Conservation (phyloP, 371 early-diverging fungal species). For the Gilbertella persicaria region DNA sequence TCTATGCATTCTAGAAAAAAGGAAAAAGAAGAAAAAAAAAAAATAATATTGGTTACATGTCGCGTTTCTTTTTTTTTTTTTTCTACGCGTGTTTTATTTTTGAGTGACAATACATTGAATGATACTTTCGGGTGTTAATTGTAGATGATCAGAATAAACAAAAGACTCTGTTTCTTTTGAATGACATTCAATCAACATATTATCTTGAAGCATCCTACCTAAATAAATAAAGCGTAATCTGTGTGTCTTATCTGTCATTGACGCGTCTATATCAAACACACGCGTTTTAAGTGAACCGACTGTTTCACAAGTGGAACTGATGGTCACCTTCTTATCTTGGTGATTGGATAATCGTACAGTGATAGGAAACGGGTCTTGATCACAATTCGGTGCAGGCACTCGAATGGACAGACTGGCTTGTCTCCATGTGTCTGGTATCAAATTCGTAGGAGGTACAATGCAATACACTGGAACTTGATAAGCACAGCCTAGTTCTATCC, state of each 20-base stretch:
- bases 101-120: too few species aligned
- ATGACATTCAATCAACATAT: constrained; percentile 20
- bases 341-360: constrained; percentile 39
- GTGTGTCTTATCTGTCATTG: constrained; percentile 24
- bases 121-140: too few species aligned
- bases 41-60: too few species aligned
- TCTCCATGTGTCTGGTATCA: constrained; percentile 24
- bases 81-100: too few species aligned
- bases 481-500: constrained; percentile 61
- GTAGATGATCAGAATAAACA: too few species aligned
- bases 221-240: constrained; percentile 38
- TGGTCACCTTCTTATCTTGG: constrained; percentile 29
- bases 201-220: constrained; percentile 35
- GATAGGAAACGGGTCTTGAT: constrained; percentile 17
- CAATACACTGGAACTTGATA: constrained; percentile 72
- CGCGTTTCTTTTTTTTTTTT: too few species aligned
- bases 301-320: constrained; percentile 28
- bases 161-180: constrained; percentile 7
- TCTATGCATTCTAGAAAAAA: too few species aligned
- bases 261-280: constrained; percentile 24
- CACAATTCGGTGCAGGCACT: constrained; percentile 13
- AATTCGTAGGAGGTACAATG: constrained; percentile 61
- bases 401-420: neutral
- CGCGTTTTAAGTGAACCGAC: constrained; percentile 30
- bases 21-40: too few species aligned